phyloP scores from a whole-genome alignment of 2,329 filamentous ascomycete species.

The Monosporascus sp. region DNA sequence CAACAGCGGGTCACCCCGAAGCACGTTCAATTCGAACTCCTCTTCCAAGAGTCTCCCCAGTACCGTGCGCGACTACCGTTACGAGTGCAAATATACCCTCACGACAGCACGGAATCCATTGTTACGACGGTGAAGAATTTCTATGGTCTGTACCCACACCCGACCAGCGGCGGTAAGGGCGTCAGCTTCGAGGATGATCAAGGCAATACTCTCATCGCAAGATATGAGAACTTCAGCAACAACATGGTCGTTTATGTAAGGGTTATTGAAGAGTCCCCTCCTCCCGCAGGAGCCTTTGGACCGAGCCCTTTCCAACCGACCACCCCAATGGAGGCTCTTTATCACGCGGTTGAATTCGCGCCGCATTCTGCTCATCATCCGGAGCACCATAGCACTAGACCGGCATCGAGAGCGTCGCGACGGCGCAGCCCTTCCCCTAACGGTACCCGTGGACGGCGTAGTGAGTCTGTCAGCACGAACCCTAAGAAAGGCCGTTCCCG shows the following conservation, averaged over 20 bases:
- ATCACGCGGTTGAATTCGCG: slow-evolving; percentile 40
- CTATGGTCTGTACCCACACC: slow-evolving; percentile 85
- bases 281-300: slow-evolving; percentile 41
- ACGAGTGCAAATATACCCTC: slow-evolving; percentile 85
- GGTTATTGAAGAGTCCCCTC: slow-evolving; percentile 60
- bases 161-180: slow-evolving; percentile 59
- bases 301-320: slow-evolving; percentile 46
- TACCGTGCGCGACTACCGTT: slow-evolving; percentile 73
- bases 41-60: slow-evolving; percentile 62
- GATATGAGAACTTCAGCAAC: slow-evolving; percentile 91
- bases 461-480: slow-evolving; percentile 62
- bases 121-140: slow-evolving; percentile 99
- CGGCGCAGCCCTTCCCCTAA: slow-evolving; percentile 76
- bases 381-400: slow-evolving; percentile 59
- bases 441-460: slow-evolving; percentile 65
- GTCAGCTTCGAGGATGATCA: slow-evolving; percentile 92
- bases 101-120: slow-evolving; percentile 96
- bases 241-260: slow-evolving; percentile 93
- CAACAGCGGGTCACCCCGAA: slow-evolving; percentile 52
- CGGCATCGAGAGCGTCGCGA: slow-evolving; percentile 64
- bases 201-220: slow-evolving; percentile 86
- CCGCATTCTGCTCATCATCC: slow-evolving; percentile 45
- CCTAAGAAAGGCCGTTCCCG: slow-evolving; percentile 65
- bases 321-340: slow-evolving; percentile 44
- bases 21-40: slow-evolving; percentile 73